phyloP scores from a whole-genome alignment of 345 rosid genomes.

The Salix udensis region DNA sequence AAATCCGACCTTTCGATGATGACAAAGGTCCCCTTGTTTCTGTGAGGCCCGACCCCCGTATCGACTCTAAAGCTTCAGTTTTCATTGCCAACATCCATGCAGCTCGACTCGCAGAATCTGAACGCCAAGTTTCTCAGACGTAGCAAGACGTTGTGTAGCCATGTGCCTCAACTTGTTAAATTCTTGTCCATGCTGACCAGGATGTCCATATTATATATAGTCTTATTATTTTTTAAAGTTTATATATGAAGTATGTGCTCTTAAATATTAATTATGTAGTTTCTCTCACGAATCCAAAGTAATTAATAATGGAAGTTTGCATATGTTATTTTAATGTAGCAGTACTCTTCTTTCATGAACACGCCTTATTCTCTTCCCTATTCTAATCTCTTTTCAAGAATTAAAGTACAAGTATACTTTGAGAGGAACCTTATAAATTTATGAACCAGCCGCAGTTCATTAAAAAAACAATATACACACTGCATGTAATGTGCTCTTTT shows the following conservation, averaged over 20 bases:
- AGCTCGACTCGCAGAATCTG: slow-evolving; percentile 42
- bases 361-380: background rate
- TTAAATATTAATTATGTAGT: background rate
- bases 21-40: slow-evolving; percentile 25
- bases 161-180: background rate
- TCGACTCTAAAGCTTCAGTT: slow-evolving; percentile 37
- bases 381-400: background rate
- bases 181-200: background rate
- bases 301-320: background rate
- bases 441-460: too few relatives aligned
- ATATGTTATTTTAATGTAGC: background rate
- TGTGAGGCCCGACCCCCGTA: slow-evolving; percentile 44
- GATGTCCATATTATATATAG: background rate
- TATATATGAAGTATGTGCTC: background rate
- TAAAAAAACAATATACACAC: background rate
- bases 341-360: too few relatives aligned
- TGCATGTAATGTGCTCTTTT: background rate
- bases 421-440: too few relatives aligned
- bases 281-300: background rate
- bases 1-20: slow-evolving; percentile 33
- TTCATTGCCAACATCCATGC: slow-evolving; percentile 57
- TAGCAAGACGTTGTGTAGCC: background rate
- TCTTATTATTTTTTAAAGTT: background rate
- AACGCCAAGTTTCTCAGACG: slow-evolving; percentile 27
- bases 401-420: too few relatives aligned